Conservation (phyloP, 1,284 basidiomycete genomes). For the Malassezia arunalokei region DNA sequence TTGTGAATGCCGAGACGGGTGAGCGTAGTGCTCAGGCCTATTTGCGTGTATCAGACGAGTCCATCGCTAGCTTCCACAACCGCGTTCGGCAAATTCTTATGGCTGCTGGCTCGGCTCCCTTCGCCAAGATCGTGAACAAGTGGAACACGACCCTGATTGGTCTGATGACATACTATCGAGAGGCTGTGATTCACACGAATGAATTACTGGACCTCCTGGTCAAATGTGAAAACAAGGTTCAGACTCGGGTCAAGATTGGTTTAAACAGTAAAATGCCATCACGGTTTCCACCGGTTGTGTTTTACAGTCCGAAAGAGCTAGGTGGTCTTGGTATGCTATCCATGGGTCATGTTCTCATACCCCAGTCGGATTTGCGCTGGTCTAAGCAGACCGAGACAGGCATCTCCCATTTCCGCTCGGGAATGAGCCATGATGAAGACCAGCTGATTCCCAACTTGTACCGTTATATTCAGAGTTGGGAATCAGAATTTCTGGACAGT, state of each 20-base stretch:
- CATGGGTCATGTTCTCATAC: conserved; percentile 97
- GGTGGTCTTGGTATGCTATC: conserved; percentile 98
- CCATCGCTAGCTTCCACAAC: conserved; percentile 52
- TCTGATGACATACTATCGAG: conserved; percentile 88
- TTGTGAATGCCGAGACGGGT: conserved; percentile 84
- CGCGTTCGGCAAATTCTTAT: conserved; percentile 85
- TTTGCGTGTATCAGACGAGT: conserved; percentile 89
- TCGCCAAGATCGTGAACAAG: conserved; percentile 99
- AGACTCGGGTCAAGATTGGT: conserved; percentile 98
- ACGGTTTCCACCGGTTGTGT: conserved; percentile 74
- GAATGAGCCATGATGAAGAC: conserved; percentile 66
- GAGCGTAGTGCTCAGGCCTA: conserved; percentile 95
- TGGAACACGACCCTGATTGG: conserved; percentile 72
- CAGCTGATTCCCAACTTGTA: conserved; percentile 73
- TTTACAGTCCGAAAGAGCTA: conserved; percentile 43
- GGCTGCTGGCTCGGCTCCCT: conserved; percentile 96
- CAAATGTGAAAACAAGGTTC: conserved; percentile 49
- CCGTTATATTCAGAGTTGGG: conserved; percentile 96
- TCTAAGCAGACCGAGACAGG: conserved; percentile 88
- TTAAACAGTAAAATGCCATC: conserved; percentile 99
- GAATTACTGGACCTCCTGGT: conserved; percentile 55
- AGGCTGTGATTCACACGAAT: conserved; percentile 95
- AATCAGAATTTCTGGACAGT: conserved; percentile 94
- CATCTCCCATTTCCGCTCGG: conserved; percentile 87
- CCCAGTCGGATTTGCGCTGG: conserved; percentile 92